phyloP scores from a whole-genome alignment of 495 filamentous ascomycete species.

The Penicillium verhagenii region DNA sequence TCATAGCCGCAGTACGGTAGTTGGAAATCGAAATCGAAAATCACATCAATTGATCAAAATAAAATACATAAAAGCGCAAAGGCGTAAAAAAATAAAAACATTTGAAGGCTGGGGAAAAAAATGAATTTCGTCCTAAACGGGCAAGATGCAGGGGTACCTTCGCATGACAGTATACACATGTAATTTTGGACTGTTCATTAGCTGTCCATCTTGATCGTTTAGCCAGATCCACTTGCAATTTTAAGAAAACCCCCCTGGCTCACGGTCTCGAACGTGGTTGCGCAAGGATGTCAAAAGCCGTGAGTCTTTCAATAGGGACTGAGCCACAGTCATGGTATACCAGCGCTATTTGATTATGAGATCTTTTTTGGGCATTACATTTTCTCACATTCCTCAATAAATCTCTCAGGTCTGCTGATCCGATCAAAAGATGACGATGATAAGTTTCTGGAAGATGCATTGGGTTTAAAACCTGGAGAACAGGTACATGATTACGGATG shows the following conservation, averaged over 20 bases:
- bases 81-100: too few relatives aligned
- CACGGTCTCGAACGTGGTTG: conserved; percentile 24
- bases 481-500: not conserved
- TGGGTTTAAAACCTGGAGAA: conserved; percentile 5
- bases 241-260: conserved; percentile 11
- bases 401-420: conserved; percentile 5
- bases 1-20: too few relatives aligned
- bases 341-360: conserved; percentile 10
- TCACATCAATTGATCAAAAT: too few relatives aligned
- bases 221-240: conserved; percentile 12
- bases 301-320: conserved; percentile 6
- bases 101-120: not conserved
- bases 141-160: conserved; percentile 5
- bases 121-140: conserved; percentile 6
- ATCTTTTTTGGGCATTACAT: too few relatives aligned
- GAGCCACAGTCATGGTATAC: conserved; percentile 3
- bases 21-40: too few relatives aligned
- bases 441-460: conserved; percentile 5
- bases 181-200: too few relatives aligned
- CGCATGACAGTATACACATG: not conserved
- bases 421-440: conserved; percentile 10
- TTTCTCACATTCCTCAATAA: conserved; percentile 5
- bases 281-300: conserved; percentile 19
- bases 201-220: too few relatives aligned
- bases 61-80: too few relatives aligned